Evolutionary conservation across 805 yeast genomes (phyloP).

Genomic region (Saccharomyces eubayanus): DNA sequence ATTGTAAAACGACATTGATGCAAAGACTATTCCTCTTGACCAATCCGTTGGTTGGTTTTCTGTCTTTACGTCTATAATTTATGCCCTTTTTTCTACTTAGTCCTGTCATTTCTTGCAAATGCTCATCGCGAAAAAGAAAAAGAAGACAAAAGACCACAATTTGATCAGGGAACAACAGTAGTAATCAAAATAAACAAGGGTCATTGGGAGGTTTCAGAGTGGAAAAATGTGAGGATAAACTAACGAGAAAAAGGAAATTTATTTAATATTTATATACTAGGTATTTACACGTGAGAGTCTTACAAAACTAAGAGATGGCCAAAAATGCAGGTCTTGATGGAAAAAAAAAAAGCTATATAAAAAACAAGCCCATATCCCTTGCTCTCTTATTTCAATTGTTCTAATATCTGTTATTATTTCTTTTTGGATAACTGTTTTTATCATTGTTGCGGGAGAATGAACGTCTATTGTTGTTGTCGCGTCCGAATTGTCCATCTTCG

Average conservation of each 20-base stretch:
- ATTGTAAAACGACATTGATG: not conserved
- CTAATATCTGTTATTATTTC: not conserved
- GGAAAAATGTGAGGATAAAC: not conserved
- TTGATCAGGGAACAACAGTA: too few species aligned
- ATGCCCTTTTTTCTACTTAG: not conserved
- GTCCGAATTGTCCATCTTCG: not conserved
- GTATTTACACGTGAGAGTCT: not conserved
- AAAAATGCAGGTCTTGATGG: not conserved
- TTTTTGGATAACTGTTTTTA: not conserved
- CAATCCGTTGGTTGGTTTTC: constrained; percentile 3
- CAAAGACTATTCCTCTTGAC: too few species aligned
- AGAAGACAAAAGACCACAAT: too few species aligned
- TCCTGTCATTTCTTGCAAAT: constrained; percentile 4
- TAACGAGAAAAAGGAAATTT: not conserved
- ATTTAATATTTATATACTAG: not conserved
- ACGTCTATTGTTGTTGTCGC: not conserved
- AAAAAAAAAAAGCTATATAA: not conserved
- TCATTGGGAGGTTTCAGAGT: too few species aligned
- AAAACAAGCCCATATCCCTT: not conserved
- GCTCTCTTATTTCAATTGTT: not conserved
- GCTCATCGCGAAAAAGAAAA: not conserved
- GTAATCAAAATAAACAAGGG: too few species aligned
- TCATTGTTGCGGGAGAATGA: not conserved
- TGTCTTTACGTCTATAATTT: constrained; percentile 11
- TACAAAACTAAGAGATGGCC: not conserved